Evolutionary conservation across 2,329 filamentous ascomycete genomes (phyloP), one percentile per base, ranked within the genome.

Genomic region (Nannizziopsis arthrosporioides): DNA sequence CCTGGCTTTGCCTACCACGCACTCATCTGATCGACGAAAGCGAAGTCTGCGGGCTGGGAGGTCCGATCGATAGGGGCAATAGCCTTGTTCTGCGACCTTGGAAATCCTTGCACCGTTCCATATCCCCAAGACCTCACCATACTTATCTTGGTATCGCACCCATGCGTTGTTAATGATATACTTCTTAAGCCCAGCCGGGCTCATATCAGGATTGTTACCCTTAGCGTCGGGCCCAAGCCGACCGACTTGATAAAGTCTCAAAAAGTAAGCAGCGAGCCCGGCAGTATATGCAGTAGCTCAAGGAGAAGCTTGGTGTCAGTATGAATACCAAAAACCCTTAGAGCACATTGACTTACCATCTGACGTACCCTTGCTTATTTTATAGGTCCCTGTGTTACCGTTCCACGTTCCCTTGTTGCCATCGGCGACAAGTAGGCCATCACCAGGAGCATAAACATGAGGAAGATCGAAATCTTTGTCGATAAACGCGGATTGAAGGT

Each of bases 201-300:
- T 48, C 49, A 51, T 51, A 17, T 51, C 40, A 15, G 49, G 49
- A 44, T 34, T 17, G 27, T 44, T 51, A 14, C 44, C 44, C 17
- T 39, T 35, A 2, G 39, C 39, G 31, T 51, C 44, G 9, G 34
- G 36, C 8, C 15, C 27, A 22, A 51, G 44, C n/a, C 44, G 49
- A 15, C 44, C 44, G 27, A 51, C 37, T 17, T 47, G 44, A 19
- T 48, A 40, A 40, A 51, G 49, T 40, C 36, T 48, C 15, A 51
- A 17, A 40, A 51, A 48, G 44, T 51, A 51, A 22, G 49, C 49
- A 19, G 49, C 49, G 27, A 51, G 49, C 9, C 44, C 49, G 18
- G 49, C 44, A 19, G 44, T 44, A 30, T 48, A 41, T 4, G 49
- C 44, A 40, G 44, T 48, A 27, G 49, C 49, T 51, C 37, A 39